Percentiles rank a stretch among this genome's conserved stretches.
These are phyloP conservation scores for Aspergillus transmontanensis DNA, from an alignment of 2,329 filamentous ascomycete genomes.

Conservation along the genomic window DNA sequence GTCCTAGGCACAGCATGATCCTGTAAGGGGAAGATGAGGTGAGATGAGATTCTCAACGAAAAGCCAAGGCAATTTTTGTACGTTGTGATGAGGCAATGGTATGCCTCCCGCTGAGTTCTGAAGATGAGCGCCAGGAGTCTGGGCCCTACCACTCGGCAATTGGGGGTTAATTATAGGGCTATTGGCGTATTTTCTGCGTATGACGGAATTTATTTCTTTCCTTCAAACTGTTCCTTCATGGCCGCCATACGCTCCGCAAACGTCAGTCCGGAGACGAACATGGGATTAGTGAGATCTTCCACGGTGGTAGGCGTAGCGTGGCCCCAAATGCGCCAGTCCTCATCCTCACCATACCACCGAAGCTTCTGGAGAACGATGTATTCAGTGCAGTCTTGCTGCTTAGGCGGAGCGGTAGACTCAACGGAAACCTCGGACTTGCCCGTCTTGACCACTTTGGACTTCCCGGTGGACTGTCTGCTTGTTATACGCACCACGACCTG, in stretches of 20 bases:
- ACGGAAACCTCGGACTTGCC: slow-evolving; percentile 9
- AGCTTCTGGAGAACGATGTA: slow-evolving; percentile 55
- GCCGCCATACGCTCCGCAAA: slow-evolving; percentile 38
- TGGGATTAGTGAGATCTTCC: slow-evolving; percentile 39
- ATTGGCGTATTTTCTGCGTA: neutral
- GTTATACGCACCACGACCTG: slow-evolving; percentile 44
- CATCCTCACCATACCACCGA: slow-evolving; percentile 43
- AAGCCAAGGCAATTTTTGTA: neutral
- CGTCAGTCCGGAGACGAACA: slow-evolving; percentile 38
- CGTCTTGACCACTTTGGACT: slow-evolving; percentile 13
- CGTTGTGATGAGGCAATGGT: neutral
- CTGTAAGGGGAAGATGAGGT: neutral
- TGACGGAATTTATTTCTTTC: slow-evolving; percentile 15
- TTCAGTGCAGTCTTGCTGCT: slow-evolving; percentile 49
- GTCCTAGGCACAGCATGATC: neutral
- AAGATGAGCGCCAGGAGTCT: too few relatives aligned
- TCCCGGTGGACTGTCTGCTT: slow-evolving; percentile 40
- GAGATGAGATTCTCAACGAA: neutral
- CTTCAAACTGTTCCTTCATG: slow-evolving; percentile 28
- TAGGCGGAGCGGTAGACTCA: slow-evolving; percentile 24
- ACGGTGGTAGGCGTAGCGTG: slow-evolving; percentile 46
- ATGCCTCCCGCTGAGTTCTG: neutral
- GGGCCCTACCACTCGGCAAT: neutral
- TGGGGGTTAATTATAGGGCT: neutral
- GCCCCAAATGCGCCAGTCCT: slow-evolving; percentile 56